Evolutionary conservation across 345 rosid genomes (phyloP).

Genomic region (Carallia brachiata): DNA sequence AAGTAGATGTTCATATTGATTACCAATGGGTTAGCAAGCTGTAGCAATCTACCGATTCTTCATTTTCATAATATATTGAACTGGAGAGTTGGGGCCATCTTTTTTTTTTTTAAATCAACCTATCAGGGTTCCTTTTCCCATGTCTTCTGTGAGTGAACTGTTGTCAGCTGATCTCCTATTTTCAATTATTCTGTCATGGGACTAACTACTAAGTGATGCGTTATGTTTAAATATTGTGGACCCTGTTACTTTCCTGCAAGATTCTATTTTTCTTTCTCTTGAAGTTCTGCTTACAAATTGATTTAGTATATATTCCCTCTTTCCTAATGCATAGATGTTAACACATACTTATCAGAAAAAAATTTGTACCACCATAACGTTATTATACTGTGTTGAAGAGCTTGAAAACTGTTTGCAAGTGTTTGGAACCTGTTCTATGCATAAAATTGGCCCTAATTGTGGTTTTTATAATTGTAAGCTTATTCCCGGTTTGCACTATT

Average conservation of each 20-base stretch:
- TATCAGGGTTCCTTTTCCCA: not conserved
- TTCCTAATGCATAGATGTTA: not conserved
- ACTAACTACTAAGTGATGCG: not conserved
- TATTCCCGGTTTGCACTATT: not conserved
- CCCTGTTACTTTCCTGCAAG: not conserved
- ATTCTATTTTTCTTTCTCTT: too few relatives aligned
- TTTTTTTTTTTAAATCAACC: not conserved
- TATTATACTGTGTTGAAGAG: not conserved
- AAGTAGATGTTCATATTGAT: too few relatives aligned
- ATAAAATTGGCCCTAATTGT: not conserved
- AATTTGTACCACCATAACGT: not conserved
- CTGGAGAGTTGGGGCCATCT: not conserved
- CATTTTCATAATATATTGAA: not conserved
- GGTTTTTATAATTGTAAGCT: not conserved
- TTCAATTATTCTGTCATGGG: not conserved
- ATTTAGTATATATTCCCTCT: too few relatives aligned
- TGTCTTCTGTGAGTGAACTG: not conserved
- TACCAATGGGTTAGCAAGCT: too few relatives aligned
- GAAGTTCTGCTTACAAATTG: not conserved
- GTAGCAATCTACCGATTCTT: too few relatives aligned
- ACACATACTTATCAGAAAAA: not conserved
- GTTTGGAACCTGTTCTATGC: not conserved
- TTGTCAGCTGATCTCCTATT: not conserved
- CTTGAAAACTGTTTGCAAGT: not conserved
- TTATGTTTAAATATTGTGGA: not conserved